These are phyloP conservation scores for Aspergillus mulundensis DNA, from an alignment of 495 filamentous ascomycete species.

Conservation along the genomic window DNA sequence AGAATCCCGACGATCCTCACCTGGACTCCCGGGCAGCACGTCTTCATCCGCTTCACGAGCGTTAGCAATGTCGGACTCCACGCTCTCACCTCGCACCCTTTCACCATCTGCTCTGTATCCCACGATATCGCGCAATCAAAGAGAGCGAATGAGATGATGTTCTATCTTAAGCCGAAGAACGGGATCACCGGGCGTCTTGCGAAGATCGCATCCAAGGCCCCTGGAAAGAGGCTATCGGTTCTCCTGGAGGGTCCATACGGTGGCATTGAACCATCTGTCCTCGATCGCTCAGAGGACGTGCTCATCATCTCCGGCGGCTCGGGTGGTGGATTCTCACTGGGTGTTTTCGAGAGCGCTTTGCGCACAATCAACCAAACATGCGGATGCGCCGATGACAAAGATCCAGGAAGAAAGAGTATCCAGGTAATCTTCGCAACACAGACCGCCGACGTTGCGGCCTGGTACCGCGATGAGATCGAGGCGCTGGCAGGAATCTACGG, in stretches of 20 bases:
- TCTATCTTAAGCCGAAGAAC: constrained; percentile 38
- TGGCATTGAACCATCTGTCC: constrained; percentile 27
- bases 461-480: constrained; percentile 28
- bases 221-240: constrained; percentile 30
- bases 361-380: not conserved
- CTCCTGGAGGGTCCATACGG: constrained; percentile 51
- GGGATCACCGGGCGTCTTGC: constrained; percentile 44
- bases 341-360: not conserved
- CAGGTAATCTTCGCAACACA: constrained; percentile 35
- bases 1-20: constrained; percentile 40
- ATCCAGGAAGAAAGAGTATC: constrained; percentile 13
- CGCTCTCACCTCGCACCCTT: constrained; percentile 44
- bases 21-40: constrained; percentile 49
- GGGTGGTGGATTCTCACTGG: constrained; percentile 48
- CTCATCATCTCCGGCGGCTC: constrained; percentile 54
- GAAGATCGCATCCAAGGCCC: constrained; percentile 24
- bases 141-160: constrained; percentile 31
- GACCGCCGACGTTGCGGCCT: constrained; percentile 18
- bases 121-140: constrained; percentile 13
- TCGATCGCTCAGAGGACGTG: constrained; percentile 29
- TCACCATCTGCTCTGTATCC: constrained; percentile 46
- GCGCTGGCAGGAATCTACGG: constrained; percentile 2
- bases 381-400: not conserved
- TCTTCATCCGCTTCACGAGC: constrained; percentile 43
- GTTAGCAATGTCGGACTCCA: constrained; percentile 31